These are phyloP conservation scores for Platanus orientalis DNA, from an alignment of 164 flowering plant genomes.

Conservation along the genomic window DNA sequence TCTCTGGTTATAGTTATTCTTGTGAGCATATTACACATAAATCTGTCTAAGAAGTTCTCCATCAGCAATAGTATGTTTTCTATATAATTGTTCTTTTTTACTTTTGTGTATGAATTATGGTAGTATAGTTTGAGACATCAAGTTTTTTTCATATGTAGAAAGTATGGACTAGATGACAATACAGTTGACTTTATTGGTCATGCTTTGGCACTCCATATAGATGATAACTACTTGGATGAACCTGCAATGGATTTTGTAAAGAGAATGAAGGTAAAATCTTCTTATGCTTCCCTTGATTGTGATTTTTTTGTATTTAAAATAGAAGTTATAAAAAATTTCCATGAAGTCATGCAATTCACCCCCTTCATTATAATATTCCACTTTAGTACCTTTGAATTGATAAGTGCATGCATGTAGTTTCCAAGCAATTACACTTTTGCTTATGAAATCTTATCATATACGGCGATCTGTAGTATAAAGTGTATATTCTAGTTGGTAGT, in stretches of 20 bases:
- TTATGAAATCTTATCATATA: too few species aligned
- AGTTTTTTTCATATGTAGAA: constrained; percentile 37
- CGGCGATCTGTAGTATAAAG: too few species aligned
- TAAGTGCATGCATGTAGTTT: not conserved
- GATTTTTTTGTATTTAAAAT: not conserved
- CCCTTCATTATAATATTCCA: not conserved
- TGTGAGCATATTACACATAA: too few species aligned
- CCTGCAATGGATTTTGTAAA: constrained; percentile 80
- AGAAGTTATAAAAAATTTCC: not conserved
- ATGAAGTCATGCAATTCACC: not conserved
- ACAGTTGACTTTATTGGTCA: constrained; percentile 95
- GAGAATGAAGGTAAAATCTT: constrained; percentile 68
- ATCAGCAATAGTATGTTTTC: too few species aligned
- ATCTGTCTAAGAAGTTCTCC: too few species aligned
- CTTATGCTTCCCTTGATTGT: constrained; percentile 2
- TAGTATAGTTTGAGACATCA: not conserved
- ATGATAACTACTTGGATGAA: constrained; percentile 75
- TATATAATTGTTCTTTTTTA: not conserved
- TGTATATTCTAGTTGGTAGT: too few species aligned
- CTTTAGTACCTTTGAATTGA: not conserved
- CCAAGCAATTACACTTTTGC: not conserved
- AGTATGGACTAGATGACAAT: constrained; percentile 88
- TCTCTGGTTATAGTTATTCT: too few species aligned
- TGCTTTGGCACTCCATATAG: constrained; percentile 79
- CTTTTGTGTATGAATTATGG: not conserved